These are phyloP conservation scores for Cystobasidium sp. DNA, from an alignment of 1,284 basidiomycete genomes.

Conservation along the genomic window DNA sequence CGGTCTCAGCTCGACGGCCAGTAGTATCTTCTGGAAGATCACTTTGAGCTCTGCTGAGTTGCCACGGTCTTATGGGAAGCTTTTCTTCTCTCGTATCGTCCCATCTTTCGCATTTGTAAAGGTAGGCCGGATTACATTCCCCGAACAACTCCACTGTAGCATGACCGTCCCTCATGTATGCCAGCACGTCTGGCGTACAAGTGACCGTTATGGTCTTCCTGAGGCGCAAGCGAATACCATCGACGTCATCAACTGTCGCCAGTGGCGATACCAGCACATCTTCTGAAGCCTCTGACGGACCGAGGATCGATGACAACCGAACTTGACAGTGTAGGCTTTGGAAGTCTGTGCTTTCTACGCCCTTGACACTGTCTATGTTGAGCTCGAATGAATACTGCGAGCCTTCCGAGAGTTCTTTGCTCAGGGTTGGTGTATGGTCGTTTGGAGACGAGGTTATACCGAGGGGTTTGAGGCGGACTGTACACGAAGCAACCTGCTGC, in stretches of 20 bases:
- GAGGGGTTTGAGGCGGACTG: slow-evolving; percentile 70
- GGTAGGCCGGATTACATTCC: slow-evolving; percentile 73
- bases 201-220: slow-evolving; percentile 77
- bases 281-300: slow-evolving; percentile 63
- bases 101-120: slow-evolving; percentile 87
- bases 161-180: slow-evolving; percentile 73
- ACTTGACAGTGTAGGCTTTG: slow-evolving; percentile 80
- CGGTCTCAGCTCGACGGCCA: slow-evolving; percentile 87
- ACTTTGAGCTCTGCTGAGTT: slow-evolving; percentile 29
- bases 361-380: slow-evolving; percentile 81
- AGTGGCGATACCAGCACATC: slow-evolving; percentile 78
- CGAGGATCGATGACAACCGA: slow-evolving; percentile 77
- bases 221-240: slow-evolving; percentile 77
- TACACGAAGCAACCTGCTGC: slow-evolving; percentile 89
- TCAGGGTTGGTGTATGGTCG: slow-evolving; percentile 8
- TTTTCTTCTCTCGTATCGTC: slow-evolving; percentile 64
- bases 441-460: slow-evolving; percentile 54
- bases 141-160: slow-evolving; percentile 88
- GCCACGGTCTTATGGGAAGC: slow-evolving; percentile 33
- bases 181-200: slow-evolving; percentile 71
- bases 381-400: slow-evolving; percentile 80
- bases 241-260: slow-evolving; percentile 72
- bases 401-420: slow-evolving; percentile 67
- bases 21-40: slow-evolving; percentile 31
- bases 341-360: slow-evolving; percentile 74